Evolutionary conservation across 805 yeast genomes (phyloP).

Genomic region (Maudiozyma saulgeensis): DNA sequence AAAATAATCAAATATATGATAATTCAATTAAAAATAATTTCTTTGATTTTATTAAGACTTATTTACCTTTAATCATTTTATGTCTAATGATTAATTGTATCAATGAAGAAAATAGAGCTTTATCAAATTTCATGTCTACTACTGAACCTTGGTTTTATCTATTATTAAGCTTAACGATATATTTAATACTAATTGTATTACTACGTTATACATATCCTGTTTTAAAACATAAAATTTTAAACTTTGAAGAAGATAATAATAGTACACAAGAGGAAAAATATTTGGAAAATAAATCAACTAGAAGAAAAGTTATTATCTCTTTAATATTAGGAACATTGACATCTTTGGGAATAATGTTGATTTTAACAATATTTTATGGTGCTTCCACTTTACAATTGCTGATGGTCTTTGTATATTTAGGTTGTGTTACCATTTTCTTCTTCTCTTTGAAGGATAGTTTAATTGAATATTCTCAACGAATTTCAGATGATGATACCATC

Average conservation of each 20-base stretch:
- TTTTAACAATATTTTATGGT: not conserved
- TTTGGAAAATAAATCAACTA: not conserved
- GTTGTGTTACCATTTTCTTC: conserved; percentile 21
- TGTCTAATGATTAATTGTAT: not conserved
- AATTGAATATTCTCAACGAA: conserved; percentile 4
- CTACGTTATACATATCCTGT: conserved; percentile 1
- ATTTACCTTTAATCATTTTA: conserved; percentile 1
- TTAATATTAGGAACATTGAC: not conserved
- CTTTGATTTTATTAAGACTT: not conserved
- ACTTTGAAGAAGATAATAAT: not conserved
- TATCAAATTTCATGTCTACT: not conserved
- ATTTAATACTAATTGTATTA: not conserved
- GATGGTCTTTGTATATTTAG: conserved; percentile 26
- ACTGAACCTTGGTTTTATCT: not conserved
- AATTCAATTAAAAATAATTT: not conserved
- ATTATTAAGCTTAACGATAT: not conserved
- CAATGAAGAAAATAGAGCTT: not conserved
- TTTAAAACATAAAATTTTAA: not conserved
- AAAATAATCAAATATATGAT: not conserved
- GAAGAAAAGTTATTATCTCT: not conserved
- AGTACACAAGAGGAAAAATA: not conserved
- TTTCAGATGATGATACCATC: not conserved
- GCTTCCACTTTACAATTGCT: conserved; percentile 13
- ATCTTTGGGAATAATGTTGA: not conserved
- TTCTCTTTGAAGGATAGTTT: conserved; percentile 20